Evolutionary conservation across 1,139 yeast genomes (phyloP), one percentile per base, ranked within the genome.

Genomic region (Candida anutae): DNA sequence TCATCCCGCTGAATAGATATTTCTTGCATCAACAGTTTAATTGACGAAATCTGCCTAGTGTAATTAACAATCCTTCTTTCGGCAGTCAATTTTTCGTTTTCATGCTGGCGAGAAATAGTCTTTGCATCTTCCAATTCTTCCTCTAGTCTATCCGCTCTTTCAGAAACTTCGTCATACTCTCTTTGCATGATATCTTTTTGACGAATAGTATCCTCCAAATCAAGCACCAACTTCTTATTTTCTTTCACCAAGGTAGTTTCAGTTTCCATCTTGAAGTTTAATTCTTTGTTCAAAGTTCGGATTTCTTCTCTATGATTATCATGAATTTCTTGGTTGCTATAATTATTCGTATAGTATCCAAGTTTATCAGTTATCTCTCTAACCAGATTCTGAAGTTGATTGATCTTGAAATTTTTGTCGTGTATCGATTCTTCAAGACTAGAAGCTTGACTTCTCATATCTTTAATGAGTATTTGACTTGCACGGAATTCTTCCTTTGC

Each of bases 221-320:
- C 81, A 38, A 77, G 67, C 26, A 71, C 73, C 21, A 77, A 52
- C 26, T 72, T 71, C 31, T 80, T 76, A 39, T 77, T 64, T 30
- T 75, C 79, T 42, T 77, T 80, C 32, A 76, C 73, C 30, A 81
- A 52, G 19, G 70, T 73, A 1, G 84, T 73, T 53, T 81, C 90
- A 23, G 62, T 65, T 40, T 75, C 74, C 52, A 77, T 62, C 38
- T 70, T 67, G 38, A 66, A 67, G 21, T 64, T 61, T 23, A 84
- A 52, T 28, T 80, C 84, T 19, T 64, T 62, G 33, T 74, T 73
- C 35, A 84, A 54, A 24, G 62, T 57, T 29, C 71, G 64, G 33
- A 84, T 66, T 43, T 83, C 87, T 18, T 64, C 66, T 30, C 69
- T 70, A 34, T 65, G 66, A 35, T 59, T 66, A 28, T 66, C 74